Percentiles rank a stretch among this genome's conserved stretches.
Conservation (phyloP, 176 grass and related monocot genomes). For the Stipa capillata region DNA sequence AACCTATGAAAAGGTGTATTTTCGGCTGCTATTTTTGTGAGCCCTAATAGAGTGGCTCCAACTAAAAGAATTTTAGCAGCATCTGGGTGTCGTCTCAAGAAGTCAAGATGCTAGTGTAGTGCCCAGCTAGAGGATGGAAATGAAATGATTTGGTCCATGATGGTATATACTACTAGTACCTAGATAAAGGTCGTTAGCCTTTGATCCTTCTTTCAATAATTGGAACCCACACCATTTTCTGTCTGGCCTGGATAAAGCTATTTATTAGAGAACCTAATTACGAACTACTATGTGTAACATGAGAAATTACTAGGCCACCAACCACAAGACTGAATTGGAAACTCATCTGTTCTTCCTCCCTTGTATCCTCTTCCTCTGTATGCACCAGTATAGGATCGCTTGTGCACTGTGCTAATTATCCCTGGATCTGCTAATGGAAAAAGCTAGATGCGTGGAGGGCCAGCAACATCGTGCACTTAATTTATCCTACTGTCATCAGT, state of each 20-base stretch:
- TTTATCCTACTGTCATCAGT: neutral
- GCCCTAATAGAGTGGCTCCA: neutral
- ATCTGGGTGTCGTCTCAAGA: neutral
- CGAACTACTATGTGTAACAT: neutral
- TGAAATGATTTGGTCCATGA: constrained; percentile 23
- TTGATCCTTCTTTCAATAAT: too few species aligned
- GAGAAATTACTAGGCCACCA: neutral
- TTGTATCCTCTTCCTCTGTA: neutral
- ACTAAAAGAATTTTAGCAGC: neutral
- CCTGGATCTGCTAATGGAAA: neutral
- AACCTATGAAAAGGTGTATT: neutral
- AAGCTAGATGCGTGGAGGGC: constrained; percentile 9
- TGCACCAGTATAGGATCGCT: neutral
- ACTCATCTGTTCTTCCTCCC: neutral
- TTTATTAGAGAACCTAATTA: neutral
- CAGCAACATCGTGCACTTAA: constrained; percentile 2
- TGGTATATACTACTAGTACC: neutral
- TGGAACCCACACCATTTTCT: constrained; percentile 2
- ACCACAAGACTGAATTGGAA: neutral
- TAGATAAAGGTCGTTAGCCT: neutral
- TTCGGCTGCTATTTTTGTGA: neutral
- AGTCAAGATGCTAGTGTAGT: neutral
- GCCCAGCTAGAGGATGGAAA: neutral
- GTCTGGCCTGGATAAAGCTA: neutral
- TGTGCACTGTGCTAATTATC: neutral